Base-by-base conservation (phyloP, 2,329 filamentous ascomycete genomes). In the Aureobasidium sp. region DNA sequence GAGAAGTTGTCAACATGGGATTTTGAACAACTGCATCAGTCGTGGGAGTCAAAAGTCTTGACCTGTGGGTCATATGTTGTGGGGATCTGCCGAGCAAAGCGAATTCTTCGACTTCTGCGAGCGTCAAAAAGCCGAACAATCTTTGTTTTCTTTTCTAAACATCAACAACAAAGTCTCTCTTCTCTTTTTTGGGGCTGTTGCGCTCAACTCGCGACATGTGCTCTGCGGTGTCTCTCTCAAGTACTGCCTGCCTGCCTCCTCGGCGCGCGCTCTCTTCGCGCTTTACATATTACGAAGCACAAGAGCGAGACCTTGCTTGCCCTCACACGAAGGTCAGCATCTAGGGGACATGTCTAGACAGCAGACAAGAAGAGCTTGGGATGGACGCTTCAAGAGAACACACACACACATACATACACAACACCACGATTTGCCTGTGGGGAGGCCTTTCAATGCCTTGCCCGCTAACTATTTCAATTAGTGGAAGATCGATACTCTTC, bases 391-490 rank as follows among this genome's bases (percentile, higher is more conserved):
- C 21, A 21, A 21, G 21, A 21, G 50, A 29, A 53, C 9, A n/a
- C 25, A 25, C 36, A 25, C 8, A 32, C 14, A 55, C 6, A 14
- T 8, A 39, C 7, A 29, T 5, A 53, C 21, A 53, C 42, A 53
- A 11, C 53, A 57, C 53, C 54, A 58, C 54, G 42, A 58, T 34
- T 34, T 58, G 54, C 54, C 54, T 58, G 54, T 32, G 54, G 41
- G 54, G 9, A 29, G 54, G 54, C 41, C 27, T 58, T 58, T 47
- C 54, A 58, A 48, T 58, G 54, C 42, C 54, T 47, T 47, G 41
- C 54, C 14, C 13, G 54, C 54, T 58, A 27, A 58, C 54, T 58
- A 47, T 37, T 58, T 44, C 29, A 57, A 57, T 57, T 47, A 58
- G 54, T 58, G 54, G 54, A 25, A 58, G 54, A 58, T 9, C 7